Evolutionary conservation across 257 asterid genomes (phyloP).

Genomic region (Coffea eugenioides): DNA sequence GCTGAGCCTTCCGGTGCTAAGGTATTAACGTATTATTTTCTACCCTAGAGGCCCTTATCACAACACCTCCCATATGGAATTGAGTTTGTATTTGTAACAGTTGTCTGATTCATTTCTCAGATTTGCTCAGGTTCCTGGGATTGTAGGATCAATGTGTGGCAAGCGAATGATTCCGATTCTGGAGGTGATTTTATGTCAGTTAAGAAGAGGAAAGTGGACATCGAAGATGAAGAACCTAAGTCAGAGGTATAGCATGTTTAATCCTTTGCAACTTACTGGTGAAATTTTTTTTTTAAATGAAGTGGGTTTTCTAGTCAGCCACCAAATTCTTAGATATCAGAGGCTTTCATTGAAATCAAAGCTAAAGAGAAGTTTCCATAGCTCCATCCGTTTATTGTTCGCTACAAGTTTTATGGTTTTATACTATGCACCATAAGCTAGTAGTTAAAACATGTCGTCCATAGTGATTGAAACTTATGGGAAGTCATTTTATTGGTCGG

Average conservation of each 20-base stretch:
- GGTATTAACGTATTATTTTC: slow-evolving; percentile 43
- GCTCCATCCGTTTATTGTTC: not conserved
- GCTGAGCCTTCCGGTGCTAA: slow-evolving; percentile 69
- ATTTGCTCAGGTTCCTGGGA: slow-evolving; percentile 99
- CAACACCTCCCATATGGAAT: not conserved
- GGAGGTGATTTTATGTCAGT: slow-evolving; percentile 55
- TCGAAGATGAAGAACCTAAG: slow-evolving; percentile 47
- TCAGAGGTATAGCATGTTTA: slow-evolving; percentile 52
- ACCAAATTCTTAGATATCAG: not conserved
- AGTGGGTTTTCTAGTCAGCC: not conserved
- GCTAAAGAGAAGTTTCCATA: not conserved
- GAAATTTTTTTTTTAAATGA: not conserved
- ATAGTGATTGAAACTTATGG: not conserved
- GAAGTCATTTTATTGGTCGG: not conserved
- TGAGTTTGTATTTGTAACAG: slow-evolving; percentile 14
- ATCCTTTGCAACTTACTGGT: not conserved
- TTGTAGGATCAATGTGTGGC: slow-evolving; percentile 73
- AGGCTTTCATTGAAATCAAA: not conserved
- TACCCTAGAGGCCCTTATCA: slow-evolving; percentile 5
- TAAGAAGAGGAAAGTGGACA: slow-evolving; percentile 78
- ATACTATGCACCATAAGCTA: not conserved
- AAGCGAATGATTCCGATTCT: slow-evolving; percentile 39
- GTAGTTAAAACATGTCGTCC: no score
- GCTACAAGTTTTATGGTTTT: not conserved
- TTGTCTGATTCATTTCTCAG: slow-evolving; percentile 37